phyloP scores from a whole-genome alignment of 352 stramenopile species.

The Globisporangium irregulare region DNA sequence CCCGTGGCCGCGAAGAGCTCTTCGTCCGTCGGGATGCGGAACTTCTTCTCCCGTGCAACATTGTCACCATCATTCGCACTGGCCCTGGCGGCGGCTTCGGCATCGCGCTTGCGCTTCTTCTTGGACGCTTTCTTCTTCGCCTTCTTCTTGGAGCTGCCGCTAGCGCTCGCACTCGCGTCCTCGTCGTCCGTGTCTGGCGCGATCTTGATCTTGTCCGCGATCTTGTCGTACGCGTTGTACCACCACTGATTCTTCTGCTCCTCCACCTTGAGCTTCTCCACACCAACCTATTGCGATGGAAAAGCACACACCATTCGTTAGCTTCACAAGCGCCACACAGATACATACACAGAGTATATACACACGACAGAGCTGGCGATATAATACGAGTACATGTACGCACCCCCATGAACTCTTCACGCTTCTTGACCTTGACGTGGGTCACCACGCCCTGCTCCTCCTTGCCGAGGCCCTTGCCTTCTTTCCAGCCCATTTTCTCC shows the following conservation, averaged over 20 bases:
- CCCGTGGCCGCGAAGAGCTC: slow-evolving; percentile 95
- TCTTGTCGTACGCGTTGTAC: slow-evolving; percentile 88
- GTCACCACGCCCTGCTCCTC: slow-evolving; percentile 90
- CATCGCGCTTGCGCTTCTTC: slow-evolving; percentile 29
- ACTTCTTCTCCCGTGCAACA: slow-evolving; percentile 48
- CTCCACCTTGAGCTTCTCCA: slow-evolving; percentile 63
- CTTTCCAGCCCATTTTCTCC: slow-evolving; percentile 95
- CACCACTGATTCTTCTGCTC: slow-evolving; percentile 82
- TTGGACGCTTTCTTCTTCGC: slow-evolving; percentile 49
- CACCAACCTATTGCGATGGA: slow-evolving; percentile 48
- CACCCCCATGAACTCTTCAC: slow-evolving; percentile 88
- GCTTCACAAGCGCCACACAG: background rate
- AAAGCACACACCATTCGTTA: background rate
- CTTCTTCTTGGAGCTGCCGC: slow-evolving; percentile 56
- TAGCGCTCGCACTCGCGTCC: slow-evolving; percentile 10
- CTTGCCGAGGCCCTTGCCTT: slow-evolving; percentile 96
- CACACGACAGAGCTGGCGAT: background rate
- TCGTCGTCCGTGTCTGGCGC: slow-evolving; percentile 63
- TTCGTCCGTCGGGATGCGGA: slow-evolving; percentile 88
- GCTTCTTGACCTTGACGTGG: slow-evolving; percentile 94
- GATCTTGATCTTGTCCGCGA: slow-evolving; percentile 86
- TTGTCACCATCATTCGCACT: slow-evolving; percentile 21
- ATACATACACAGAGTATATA: background rate
- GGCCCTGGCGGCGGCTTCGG: slow-evolving; percentile 6
- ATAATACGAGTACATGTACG: background rate